Evolutionary conservation across 164 flowering plant genomes (phyloP), one percentile per base, ranked within the genome.

Genomic region (Warburgia ugandensis): DNA sequence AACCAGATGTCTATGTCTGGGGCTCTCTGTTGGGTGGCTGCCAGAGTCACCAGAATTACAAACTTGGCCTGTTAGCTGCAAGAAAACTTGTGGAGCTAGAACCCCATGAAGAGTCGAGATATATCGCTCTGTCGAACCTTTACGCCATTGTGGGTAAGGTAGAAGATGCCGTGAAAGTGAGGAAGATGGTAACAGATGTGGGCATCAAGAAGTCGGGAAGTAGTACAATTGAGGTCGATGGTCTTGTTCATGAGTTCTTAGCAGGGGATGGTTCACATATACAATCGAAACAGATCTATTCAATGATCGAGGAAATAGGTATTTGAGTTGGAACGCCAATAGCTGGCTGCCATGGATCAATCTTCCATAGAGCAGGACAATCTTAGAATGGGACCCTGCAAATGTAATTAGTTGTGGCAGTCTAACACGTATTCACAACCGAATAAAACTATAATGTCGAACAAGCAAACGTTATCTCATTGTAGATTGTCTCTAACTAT

Each of bases 211-310:
- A 43, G 46, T 7, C 46, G 25, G 4, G 8, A 20, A 28, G 25
- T 22, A 43, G 27, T 22, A 21, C 46, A 13, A 43, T 43, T 43
- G 46, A 43, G 27, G 23, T 43, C 2, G 9, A 43, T 19, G 46
- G 46, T 5, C 13, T 13, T 7, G 46, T 43, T 43, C 46, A 43
- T 9, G 14, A 22, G 46, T 43, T 43, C 25, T 43, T 43, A 43
- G 25, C 23, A 28, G 46, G 46, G 12, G 46, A 43, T 22, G 26
- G 4, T 5, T 21, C 25, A 0, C 22, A 43, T 43, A n/a, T n/a
- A n/a, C n/a, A n/a, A n/a, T n/a, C n/a, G n/a, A n/a, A n/a, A n/a
- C n/a, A n/a, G n/a, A n/a, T n/a, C n/a, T n/a, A n/a, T n/a, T n/a
- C n/a, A n/a, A n/a, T n/a, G n/a, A n/a, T n/a, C n/a, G n/a, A n/a